phyloP scores from a whole-genome alignment of 2,329 filamentous ascomycete species.

The Claviceps africana region DNA sequence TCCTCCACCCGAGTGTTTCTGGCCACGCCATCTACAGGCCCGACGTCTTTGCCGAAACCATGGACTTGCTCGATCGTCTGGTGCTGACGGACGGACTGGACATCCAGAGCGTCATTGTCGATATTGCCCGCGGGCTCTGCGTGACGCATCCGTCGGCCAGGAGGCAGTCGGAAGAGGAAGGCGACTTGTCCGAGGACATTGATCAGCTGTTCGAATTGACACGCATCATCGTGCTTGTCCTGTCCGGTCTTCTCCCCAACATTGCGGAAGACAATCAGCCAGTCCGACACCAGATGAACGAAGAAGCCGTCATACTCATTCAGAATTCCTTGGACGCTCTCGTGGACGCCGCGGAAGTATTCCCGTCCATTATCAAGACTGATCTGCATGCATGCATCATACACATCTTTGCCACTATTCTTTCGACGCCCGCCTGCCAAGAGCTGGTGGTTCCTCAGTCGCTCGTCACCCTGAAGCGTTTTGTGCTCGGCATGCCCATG shows the following conservation, averaged over 20 bases:
- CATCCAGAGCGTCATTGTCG: constrained; percentile 83
- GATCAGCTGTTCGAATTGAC: constrained; percentile 96
- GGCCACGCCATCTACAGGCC: constrained; percentile 95
- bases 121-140: constrained; percentile 82
- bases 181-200: constrained; percentile 85
- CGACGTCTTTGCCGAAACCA: constrained; percentile 90
- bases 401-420: constrained; percentile 88
- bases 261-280: constrained; percentile 52
- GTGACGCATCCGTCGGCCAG: constrained; percentile 83
- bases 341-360: constrained; percentile 88
- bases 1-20: constrained; percentile 82
- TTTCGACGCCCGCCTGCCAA: constrained; percentile 74
- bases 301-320: constrained; percentile 73
- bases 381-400: constrained; percentile 93
- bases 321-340: constrained; percentile 71
- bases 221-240: constrained; percentile 83
- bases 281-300: constrained; percentile 65
- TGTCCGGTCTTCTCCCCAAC: constrained; percentile 78
- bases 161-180: constrained; percentile 39
- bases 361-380: constrained; percentile 90
- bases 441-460: constrained; percentile 78
- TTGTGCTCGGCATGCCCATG: constrained; percentile 60
- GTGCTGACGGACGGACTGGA: constrained; percentile 81
- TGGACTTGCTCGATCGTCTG: constrained; percentile 86
- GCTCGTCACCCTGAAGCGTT: constrained; percentile 81